Conservation (phyloP, 108 stramenopile genomes). For the Discostella stelligeroides region DNA sequence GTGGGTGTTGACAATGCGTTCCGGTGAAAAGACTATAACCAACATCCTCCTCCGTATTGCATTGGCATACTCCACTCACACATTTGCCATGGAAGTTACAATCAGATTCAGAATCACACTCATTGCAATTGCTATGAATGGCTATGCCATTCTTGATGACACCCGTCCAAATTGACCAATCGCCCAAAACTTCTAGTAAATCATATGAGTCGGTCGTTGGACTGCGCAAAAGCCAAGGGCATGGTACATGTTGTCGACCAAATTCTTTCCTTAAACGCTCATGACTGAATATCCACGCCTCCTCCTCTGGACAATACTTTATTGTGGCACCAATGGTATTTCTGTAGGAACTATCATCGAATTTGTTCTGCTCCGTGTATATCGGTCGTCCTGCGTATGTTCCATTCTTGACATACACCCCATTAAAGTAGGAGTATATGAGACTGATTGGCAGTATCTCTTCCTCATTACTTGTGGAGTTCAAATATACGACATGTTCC, state of each 20-base stretch:
- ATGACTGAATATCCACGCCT: slow-evolving; percentile 6
- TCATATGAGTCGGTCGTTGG: not conserved
- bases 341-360: not conserved
- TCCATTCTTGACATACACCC: not conserved
- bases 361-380: slow-evolving; percentile 4
- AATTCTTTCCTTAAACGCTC: not conserved
- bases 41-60: not conserved
- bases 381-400: not conserved
- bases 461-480: not conserved
- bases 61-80: not conserved
- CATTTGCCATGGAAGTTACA: slow-evolving; percentile 3
- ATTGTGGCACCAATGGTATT: not conserved
- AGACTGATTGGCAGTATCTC: not conserved
- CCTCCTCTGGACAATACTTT: not conserved
- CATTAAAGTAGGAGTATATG: slow-evolving; percentile 10
- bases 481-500: not conserved
- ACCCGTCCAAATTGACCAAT: not conserved
- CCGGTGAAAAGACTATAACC: not conserved
- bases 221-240: not conserved
- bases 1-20: slow-evolving; percentile 1
- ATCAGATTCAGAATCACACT: not conserved
- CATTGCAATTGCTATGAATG: not conserved
- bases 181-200: not conserved
- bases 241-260: not conserved
- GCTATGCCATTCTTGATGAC: not conserved